Base-by-base conservation (phyloP, 176 grass and related monocot genomes). In the Pontederia paniculata region DNA sequence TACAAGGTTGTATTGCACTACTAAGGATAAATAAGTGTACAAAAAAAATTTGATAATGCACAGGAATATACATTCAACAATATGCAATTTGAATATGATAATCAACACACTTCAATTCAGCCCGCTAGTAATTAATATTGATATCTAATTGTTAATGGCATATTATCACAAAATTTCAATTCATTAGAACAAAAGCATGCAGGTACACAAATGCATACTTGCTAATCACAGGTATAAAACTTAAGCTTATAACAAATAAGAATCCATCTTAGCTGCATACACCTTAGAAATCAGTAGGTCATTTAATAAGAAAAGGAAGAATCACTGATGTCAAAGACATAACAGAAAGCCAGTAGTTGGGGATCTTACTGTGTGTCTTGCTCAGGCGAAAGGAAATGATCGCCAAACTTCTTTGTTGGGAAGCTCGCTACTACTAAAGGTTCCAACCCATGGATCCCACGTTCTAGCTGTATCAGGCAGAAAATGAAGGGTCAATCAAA, bases 311-410 rank as follows among this genome's bases (percentile, higher is more conserved):
- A 54, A 54, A 54, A 54, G 10, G 19, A 11, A 3, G 19, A 22
- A 21, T 11, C 5, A 21, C 21, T 54, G 9, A 21, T 17, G 9
- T 7, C 8, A 10, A 23, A 2, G 19, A 21, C 12, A 10, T 21
- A 11, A 21, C 10, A 21, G 2, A 54, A 54, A 54, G 20, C 19
- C 10, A 54, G 19, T 5, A 9, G 15, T 15, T 13, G 48, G n/a
- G n/a, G 15, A 17, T 15, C 48, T 50, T 50, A 50, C 48, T 50
- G 78, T 0, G 73, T 70, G 1, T 50, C 48, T 15, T 50, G 48
- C n/a, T 17, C 48, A 9, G 15, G n/a, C n/a, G 48, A 50, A 50
- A 7, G 48, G 48, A 50, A 50, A 4, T 17, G 48, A 15, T 50
- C 48, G 8, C 48, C 2, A n/a, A 50, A 50, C n/a, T 50, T 50